Base-by-base conservation (phyloP, 1,139 yeast species). In the Debaryomyces subglobosus region DNA sequence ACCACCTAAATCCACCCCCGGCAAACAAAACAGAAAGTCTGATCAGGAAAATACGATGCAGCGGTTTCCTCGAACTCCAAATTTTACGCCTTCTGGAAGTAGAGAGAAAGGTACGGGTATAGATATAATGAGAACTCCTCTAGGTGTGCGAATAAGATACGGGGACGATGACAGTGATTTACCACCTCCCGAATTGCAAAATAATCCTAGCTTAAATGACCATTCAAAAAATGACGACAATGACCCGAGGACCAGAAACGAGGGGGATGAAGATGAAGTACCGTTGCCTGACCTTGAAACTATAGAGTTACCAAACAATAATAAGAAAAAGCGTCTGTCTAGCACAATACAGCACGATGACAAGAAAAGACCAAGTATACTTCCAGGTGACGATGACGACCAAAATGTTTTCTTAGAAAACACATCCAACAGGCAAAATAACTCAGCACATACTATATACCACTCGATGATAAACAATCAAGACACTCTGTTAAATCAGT, bases 51-150 rank as follows among this genome's bases (percentile, higher is more conserved):
- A 55, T 44, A 68, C 62, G 39, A 64, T 65, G 6, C 81, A 76
- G 49, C 59, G 82, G 49, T 79, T 79, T 51, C 84, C 84, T 1
- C 65, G 74, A 43, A 77, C 85, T 0, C 82, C 83, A 3, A 72
- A 72, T 47, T 74, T 72, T 46, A 53, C 58, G 41, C 21, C 40
- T 12, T 38, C 43, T 30, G 39, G 44, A 42, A 35, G 38, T n/a
- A 18, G 38, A 20, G 58, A 58, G 20, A 57, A 58, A 9, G 53
- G 49, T 8, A 29, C 27, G n/a, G 53, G 46, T 20, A 39, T 45
- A 37, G 57, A 58, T 48, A 54, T 62, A 34, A 54, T 56, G 51
- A 61, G 62, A 43, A 68, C 73, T 1, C 72, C 72, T 4, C 44
- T 58, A 18, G 71, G 67, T 13, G 58, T 65, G 4, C 52, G 65